Base-by-base conservation (phyloP, 2,329 filamentous ascomycete genomes). In the Arachnomyces sp. region DNA sequence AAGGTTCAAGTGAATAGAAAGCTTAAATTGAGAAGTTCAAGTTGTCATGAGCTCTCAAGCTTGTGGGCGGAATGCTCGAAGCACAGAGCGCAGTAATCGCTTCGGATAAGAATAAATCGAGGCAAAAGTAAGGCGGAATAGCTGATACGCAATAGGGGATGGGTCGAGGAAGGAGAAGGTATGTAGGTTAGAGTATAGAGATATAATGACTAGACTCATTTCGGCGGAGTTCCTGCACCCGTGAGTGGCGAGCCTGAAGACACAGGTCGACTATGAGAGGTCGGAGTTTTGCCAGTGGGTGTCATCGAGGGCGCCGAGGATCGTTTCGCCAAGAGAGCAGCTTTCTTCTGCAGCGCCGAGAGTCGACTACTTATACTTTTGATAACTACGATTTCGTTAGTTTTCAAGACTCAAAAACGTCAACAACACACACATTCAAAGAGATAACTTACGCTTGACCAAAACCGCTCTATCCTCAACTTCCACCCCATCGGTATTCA, bases 361-460 rank as follows among this genome's bases (percentile, higher is more conserved):
- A 73, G 59, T 30, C 71, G 68, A 41, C 56, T 56, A 28, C 69
- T 69, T 53, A 73, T 73, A 46, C 69, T 69, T 14, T 64, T 59
- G 7, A 73, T 68, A 48, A 72, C 67, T 72, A 35, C 13, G 41
- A 5, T 25, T 25, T 9, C 21, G 21, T 25, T 9, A 25, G 21
- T 25, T 25, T 25, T 18, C n/a, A 25, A 17, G 13, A 44, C 7
- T 25, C 66, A 48, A 65, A 44, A 36, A 34, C 34, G n/a, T 15
- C 4, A 15, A 16, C 21, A 15, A 16, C 12, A 21, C 3, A 15
- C 14, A 7, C 14, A 34, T 4, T 5, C 11, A 30, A 25, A n/a
- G 14, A 44, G 21, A n/a, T 7, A 12, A 66, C 70, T 68, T 54
- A 73, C 71, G 54, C 48, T 71, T 73, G 39, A 62, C 55, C n/a